Evolutionary conservation across 208 protist genomes (phyloP).

Genomic region (Leishmania guyanensis): DNA sequence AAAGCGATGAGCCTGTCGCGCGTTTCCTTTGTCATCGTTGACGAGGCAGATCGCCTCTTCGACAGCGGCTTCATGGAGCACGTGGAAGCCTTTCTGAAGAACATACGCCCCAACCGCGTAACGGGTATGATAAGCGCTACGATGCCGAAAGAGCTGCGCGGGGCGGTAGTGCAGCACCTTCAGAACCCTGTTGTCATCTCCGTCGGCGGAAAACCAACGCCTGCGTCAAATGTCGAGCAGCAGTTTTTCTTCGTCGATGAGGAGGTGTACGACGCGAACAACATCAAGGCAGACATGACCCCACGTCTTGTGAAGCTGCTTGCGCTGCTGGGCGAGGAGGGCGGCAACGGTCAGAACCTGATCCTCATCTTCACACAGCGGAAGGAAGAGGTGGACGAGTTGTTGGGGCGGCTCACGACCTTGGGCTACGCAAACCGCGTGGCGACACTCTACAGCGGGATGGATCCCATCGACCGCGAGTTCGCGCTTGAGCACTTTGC

Average conservation of each 20-base stretch:
- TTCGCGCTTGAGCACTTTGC: constrained; percentile 89
- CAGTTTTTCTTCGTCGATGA: constrained; percentile 90
- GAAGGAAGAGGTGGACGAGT: constrained; percentile 88
- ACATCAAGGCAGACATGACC: constrained; percentile 46
- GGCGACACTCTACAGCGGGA: constrained; percentile 88
- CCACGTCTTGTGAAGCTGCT: constrained; percentile 84
- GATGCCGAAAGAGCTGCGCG: constrained; percentile 87
- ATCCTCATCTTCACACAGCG: constrained; percentile 93
- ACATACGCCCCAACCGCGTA: constrained; percentile 90
- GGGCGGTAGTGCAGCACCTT: constrained; percentile 70
- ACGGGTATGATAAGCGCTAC: constrained; percentile 93
- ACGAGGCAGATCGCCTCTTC: constrained; percentile 95
- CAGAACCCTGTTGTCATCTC: constrained; percentile 85
- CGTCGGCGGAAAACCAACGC: constrained; percentile 83
- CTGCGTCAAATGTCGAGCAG: constrained; percentile 91
- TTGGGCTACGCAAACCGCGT: constrained; percentile 83
- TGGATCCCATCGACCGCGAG: constrained; percentile 92
- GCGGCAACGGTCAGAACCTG: constrained; percentile 61
- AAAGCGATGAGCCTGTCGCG: constrained; percentile 58
- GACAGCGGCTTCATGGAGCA: constrained; percentile 95
- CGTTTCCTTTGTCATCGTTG: constrained; percentile 89
- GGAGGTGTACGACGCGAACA: constrained; percentile 77
- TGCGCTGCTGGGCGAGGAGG: constrained; percentile 87
- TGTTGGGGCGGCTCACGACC: constrained; percentile 75
- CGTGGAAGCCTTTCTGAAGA: constrained; percentile 87